Percentiles rank a stretch among this genome's conserved stretches.
Evolutionary conservation across 1,139 yeast species (phyloP).

Genomic region (Kurtzmaniella quercitrusa): DNA sequence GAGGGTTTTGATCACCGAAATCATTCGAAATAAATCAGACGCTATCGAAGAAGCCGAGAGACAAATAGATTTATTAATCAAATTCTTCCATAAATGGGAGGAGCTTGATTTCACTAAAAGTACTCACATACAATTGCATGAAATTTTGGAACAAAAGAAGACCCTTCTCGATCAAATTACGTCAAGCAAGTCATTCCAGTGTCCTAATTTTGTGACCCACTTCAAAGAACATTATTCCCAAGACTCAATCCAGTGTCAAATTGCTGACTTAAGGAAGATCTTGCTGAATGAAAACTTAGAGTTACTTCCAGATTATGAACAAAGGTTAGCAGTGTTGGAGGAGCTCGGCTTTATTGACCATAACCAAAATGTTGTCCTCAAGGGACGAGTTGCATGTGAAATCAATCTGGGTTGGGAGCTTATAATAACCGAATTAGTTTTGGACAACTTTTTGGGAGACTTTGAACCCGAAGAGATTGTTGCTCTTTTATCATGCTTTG

Average conservation of each 20-base stretch:
- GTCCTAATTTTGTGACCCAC: slow-evolving; percentile 45
- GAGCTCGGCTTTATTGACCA: slow-evolving; percentile 74
- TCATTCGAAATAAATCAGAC: slow-evolving; percentile 41
- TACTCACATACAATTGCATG: slow-evolving; percentile 52
- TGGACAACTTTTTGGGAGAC: slow-evolving; percentile 89
- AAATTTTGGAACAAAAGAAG: slow-evolving; percentile 43
- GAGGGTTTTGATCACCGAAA: slow-evolving; percentile 35
- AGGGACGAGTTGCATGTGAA: slow-evolving; percentile 87
- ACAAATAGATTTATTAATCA: slow-evolving; percentile 37
- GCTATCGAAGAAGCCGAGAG: slow-evolving; percentile 39
- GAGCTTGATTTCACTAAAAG: slow-evolving; percentile 42
- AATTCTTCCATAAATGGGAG: slow-evolving; percentile 41
- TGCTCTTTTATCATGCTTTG: slow-evolving; percentile 86
- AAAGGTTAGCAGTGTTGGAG: slow-evolving; percentile 72
- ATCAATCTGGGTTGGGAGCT: slow-evolving; percentile 89
- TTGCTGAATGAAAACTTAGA: slow-evolving; percentile 87
- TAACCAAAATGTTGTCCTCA: slow-evolving; percentile 70
- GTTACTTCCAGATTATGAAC: slow-evolving; percentile 89
- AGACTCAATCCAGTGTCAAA: slow-evolving; percentile 44
- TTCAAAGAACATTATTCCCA: slow-evolving; percentile 47
- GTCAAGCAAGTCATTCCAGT: slow-evolving; percentile 17
- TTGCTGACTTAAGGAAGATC: slow-evolving; percentile 53
- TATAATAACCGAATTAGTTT: slow-evolving; percentile 79
- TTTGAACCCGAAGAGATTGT: slow-evolving; percentile 96
- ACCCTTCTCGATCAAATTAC: slow-evolving; percentile 31